Evolutionary conservation across 805 yeast species (phyloP), one percentile per base, ranked within the genome.

Genomic region (Cyberlindnera saturnus): DNA sequence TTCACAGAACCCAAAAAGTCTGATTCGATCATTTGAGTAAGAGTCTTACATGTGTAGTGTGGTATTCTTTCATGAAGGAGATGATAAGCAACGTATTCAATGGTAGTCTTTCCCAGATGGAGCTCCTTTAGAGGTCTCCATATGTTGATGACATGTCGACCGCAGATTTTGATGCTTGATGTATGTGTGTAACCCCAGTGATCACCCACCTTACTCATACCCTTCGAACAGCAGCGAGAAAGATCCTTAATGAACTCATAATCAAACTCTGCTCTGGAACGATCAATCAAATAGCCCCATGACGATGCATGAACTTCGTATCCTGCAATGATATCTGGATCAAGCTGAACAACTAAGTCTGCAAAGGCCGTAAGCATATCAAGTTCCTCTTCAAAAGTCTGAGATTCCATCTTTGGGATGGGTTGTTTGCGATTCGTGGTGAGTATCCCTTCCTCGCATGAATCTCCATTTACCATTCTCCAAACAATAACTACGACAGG

Each of bases 281-380:
- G 61, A 41, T 86, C 93, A 20, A 86, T 70, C 0, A 90, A 41
- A 55, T 86, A 93, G 0, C 99, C 98, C 98, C 98, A 91, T 0
- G 97, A 86, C 0, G 75, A 54, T 1, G 81, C 65, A 49, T 87
- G 85, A 6, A 87, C 73, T 55, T 93, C 99, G 59, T 75, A 93
- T 0, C 97, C 98, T 0, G 86, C 73, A 6, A 93, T 56, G 28
- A 93, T 77, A 59, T 93, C 99, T 0, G 98, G 97, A 57, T 93
- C 98, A 40, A 79, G 70, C 2, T 67, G 51, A 16, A 79, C 73
- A 0, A 86, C 80, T 14, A 83, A 49, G 1, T 72, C 69, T 0
- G 80, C 63, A 8, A 91, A 64, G 6, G 71, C 71, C 8, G 70
- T 65, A 2, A 89, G 58, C 77, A 86, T 67, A 6, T 72, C 78